phyloP scores from a whole-genome alignment of 257 asterid species.

The Capsicum rhomboideum region DNA sequence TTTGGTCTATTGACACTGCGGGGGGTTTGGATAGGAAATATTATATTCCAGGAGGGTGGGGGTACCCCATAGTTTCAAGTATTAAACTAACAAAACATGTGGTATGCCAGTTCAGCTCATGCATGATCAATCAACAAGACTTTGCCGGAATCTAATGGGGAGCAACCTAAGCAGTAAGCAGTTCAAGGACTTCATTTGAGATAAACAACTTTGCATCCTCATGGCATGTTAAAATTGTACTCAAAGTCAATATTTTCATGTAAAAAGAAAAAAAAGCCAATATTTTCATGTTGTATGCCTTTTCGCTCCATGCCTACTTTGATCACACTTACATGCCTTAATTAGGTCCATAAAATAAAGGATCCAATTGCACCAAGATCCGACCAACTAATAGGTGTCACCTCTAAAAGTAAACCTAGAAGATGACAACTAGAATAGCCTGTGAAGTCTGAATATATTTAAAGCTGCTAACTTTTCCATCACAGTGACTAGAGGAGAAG shows the following conservation, averaged over 20 bases:
- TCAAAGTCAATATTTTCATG: too few species aligned
- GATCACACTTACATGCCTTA: neutral
- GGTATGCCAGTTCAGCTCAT: neutral
- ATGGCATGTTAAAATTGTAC: neutral
- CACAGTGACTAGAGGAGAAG: neutral
- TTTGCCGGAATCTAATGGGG: neutral
- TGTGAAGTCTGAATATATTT: neutral
- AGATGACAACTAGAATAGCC: neutral
- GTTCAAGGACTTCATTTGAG: neutral
- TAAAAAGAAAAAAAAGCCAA: too few species aligned
- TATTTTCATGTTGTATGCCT: neutral
- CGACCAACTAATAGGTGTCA: neutral
- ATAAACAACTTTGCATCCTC: neutral
- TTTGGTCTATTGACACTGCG: neutral
- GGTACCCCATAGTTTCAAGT: neutral
- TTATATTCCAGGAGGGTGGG: neutral
- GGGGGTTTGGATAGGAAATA: neutral
- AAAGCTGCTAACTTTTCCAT: neutral
- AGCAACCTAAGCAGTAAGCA: neutral
- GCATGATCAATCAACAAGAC: neutral
- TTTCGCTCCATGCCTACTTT: neutral
- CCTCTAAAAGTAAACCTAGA: neutral
- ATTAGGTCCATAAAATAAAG: neutral
- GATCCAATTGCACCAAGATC: neutral
- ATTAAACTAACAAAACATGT: neutral